Evolutionary conservation across 1,284 basidiomycete genomes (phyloP).

Genomic region (Ceratobasidium sp.): DNA sequence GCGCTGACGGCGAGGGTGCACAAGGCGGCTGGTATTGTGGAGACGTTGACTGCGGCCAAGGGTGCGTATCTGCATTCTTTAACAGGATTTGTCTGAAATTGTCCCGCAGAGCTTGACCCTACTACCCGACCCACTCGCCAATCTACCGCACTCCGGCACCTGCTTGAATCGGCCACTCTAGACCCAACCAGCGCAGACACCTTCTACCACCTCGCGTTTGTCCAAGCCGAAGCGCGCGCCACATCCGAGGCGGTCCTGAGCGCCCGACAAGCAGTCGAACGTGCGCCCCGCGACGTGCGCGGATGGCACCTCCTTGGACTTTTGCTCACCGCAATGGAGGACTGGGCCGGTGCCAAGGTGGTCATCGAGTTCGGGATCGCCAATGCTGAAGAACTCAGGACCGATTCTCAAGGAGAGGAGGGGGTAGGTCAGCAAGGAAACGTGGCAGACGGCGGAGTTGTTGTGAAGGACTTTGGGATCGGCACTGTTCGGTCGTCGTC

Average conservation of each 20-base stretch:
- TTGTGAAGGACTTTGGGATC: constrained; percentile 46
- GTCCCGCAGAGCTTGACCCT: constrained; percentile 69
- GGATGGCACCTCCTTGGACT: constrained; percentile 94
- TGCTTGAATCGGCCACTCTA: constrained; percentile 65
- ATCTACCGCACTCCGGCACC: constrained; percentile 66
- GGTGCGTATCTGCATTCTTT: constrained; percentile 57
- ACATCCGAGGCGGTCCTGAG: constrained; percentile 73
- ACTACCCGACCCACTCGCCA: constrained; percentile 70
- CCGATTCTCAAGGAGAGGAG: constrained; percentile 52
- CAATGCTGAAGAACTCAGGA: constrained; percentile 61
- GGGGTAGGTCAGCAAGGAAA: not conserved
- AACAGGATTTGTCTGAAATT: constrained; percentile 15
- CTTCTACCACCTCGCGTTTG: constrained; percentile 83
- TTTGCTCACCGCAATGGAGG: constrained; percentile 79
- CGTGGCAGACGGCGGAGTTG: constrained; percentile 35
- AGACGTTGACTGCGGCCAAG: constrained; percentile 67
- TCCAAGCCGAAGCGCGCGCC: constrained; percentile 77
- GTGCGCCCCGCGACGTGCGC: constrained; percentile 75
- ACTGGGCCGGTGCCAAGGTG: constrained; percentile 82
- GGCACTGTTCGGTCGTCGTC: constrained; percentile 13
- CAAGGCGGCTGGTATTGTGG: constrained; percentile 75
- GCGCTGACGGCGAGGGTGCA: constrained; percentile 64
- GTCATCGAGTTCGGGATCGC: constrained; percentile 78
- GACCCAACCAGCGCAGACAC: constrained; percentile 68
- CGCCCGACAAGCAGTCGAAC: constrained; percentile 81